Evolutionary conservation across 371 early-diverging fungal genomes (phyloP).

Genomic region (Syncephalastrum contaminatum): DNA sequence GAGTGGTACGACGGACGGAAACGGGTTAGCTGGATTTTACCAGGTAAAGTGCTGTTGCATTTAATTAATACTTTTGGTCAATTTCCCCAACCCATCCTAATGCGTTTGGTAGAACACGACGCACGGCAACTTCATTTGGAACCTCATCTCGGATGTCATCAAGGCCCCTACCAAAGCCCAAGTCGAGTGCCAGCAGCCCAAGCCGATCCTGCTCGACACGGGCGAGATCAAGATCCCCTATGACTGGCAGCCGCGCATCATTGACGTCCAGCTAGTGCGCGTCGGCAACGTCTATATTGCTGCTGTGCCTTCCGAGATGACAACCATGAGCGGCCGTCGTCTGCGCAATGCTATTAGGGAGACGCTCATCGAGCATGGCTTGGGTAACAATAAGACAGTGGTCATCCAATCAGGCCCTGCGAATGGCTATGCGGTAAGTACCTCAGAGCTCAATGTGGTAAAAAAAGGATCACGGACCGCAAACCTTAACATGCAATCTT

Average conservation of each 20-base stretch:
- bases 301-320: conserved; percentile 61
- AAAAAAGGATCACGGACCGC: background rate
- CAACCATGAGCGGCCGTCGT: conserved; percentile 67
- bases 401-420: conserved; percentile 58
- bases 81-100: conserved; percentile 10
- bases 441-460: background rate
- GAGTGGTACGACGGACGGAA: conserved; percentile 68
- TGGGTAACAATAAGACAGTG: conserved; percentile 43
- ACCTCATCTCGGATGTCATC: conserved; percentile 36
- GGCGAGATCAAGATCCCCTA: conserved; percentile 53
- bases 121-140: conserved; percentile 42
- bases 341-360: conserved; percentile 40
- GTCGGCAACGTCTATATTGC: conserved; percentile 56
- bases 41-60: conserved; percentile 21
- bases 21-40: conserved; percentile 34
- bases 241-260: conserved; percentile 56
- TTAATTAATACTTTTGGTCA: conserved; percentile 5
- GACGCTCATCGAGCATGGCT: conserved; percentile 32
- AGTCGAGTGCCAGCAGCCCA: conserved; percentile 57
- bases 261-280: conserved; percentile 56
- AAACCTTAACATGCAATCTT: background rate
- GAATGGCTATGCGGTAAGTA: conserved; percentile 44
- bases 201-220: conserved; percentile 60
- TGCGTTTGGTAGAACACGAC: conserved; percentile 24
- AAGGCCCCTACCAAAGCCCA: conserved; percentile 39